Conservation (phyloP, 805 yeast genomes). For the Kodamaea nitidulidarum region DNA sequence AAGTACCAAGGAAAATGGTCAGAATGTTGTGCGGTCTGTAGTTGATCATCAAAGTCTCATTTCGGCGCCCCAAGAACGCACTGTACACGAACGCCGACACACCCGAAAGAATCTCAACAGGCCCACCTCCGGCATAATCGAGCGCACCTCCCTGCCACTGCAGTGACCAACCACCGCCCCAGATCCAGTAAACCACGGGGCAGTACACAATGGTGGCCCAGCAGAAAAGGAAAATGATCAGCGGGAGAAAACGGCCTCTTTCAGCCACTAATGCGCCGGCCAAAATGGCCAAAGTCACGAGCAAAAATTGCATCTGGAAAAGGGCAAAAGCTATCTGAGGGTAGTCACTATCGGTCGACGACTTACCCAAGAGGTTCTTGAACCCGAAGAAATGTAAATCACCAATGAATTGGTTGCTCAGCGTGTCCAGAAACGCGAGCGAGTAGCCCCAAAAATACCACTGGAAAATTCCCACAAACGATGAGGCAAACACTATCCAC, state of each 20-base stretch:
- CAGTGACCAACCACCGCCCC: conserved; percentile 96
- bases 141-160: conserved; percentile 75
- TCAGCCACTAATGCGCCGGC: conserved; percentile 88
- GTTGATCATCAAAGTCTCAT: conserved; percentile 71
- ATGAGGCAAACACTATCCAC: conserved; percentile 72
- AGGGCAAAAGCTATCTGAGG: conserved; percentile 84
- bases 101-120: conserved; percentile 90
- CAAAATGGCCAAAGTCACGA: conserved; percentile 87
- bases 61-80: conserved; percentile 75
- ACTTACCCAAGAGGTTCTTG: conserved; percentile 57
- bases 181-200: conserved; percentile 93
- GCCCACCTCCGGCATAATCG: conserved; percentile 98
- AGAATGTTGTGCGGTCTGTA: conserved; percentile 95
- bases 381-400: conserved; percentile 80
- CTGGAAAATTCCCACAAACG: conserved; percentile 72
- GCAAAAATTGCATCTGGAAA: conserved; percentile 86
- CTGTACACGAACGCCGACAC: conserved; percentile 85
- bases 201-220: conserved; percentile 93
- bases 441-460: conserved; percentile 99
- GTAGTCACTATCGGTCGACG: conserved; percentile 41
- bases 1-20: conserved; percentile 83
- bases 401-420: conserved; percentile 84
- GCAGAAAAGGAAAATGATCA: conserved; percentile 72
- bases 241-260: conserved; percentile 84
- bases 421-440: conserved; percentile 75